These are phyloP conservation scores for Saturnispora hagleri DNA, from an alignment of 805 yeast genomes.

Conservation along the genomic window DNA sequence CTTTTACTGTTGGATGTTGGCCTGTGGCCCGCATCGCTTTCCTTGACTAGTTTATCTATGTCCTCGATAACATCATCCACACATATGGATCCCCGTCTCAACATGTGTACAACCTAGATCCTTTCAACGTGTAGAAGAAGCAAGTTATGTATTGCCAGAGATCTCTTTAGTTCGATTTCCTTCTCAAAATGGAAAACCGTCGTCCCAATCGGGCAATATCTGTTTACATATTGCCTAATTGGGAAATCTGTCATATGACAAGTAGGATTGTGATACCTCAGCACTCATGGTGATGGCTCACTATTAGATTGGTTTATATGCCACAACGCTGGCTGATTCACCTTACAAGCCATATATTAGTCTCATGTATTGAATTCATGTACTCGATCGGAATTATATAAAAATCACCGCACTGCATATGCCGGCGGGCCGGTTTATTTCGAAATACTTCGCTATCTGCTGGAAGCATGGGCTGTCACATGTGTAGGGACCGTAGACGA, in stretches of 20 bases:
- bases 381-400: not conserved
- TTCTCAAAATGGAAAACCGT: not conserved
- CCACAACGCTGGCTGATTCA: not conserved
- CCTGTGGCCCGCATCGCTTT: not conserved
- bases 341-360: not conserved
- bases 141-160: not conserved
- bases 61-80: not conserved
- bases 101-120: not conserved
- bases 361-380: not conserved
- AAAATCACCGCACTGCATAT: not conserved
- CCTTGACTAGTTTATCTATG: not conserved
- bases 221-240: slow-evolving; percentile 3
- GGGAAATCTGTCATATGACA: not conserved
- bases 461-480: not conserved
- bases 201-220: not conserved
- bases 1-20: not conserved
- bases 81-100: not conserved
- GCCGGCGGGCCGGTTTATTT: not conserved
- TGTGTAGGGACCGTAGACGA: not conserved
- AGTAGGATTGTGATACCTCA: not conserved
- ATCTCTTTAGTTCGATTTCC: not conserved
- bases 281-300: not conserved
- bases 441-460: not conserved
- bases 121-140: not conserved
- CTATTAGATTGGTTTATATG: not conserved